A percentile compares a stretch with the other conserved stretches of the same genome.
Conservation (phyloP, 345 rosid species). For the Viola odorata region DNA sequence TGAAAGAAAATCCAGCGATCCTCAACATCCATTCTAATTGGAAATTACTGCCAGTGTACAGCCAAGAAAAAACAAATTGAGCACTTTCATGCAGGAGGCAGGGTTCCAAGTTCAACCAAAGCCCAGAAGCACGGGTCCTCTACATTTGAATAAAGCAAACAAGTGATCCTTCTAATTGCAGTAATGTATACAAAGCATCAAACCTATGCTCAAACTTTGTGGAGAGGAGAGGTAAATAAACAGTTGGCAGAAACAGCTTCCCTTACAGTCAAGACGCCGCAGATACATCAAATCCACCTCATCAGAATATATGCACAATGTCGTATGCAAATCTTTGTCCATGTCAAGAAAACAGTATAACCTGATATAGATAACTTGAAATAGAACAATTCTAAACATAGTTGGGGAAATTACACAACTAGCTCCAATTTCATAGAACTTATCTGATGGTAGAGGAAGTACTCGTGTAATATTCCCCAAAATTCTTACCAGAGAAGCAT, state of each 20-base stretch:
- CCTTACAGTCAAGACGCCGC: background rate
- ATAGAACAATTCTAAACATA: background rate
- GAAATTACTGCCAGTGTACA: no score
- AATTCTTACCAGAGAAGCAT: background rate
- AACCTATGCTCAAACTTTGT: background rate
- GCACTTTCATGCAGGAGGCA: no score
- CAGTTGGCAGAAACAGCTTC: slow-evolving; percentile 1
- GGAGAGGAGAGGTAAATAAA: background rate
- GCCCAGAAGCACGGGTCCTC: background rate
- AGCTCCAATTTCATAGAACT: background rate
- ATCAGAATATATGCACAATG: slow-evolving; percentile 89
- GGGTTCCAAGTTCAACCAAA: background rate
- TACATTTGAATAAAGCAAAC: no score
- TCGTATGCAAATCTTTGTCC: slow-evolving; percentile 82
- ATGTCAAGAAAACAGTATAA: slow-evolving; percentile 35
- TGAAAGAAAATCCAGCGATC: no score
- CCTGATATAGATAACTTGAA: background rate
- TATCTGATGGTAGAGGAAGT: background rate
- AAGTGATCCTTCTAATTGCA: background rate
- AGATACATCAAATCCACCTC: background rate
- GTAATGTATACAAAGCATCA: background rate
- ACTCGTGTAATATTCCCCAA: background rate
- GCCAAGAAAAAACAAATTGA: no score
- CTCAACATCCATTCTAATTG: no score
- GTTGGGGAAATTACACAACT: no score